Base-by-base conservation (phyloP, 139 green algal species). In the Haematococcus sp. region DNA sequence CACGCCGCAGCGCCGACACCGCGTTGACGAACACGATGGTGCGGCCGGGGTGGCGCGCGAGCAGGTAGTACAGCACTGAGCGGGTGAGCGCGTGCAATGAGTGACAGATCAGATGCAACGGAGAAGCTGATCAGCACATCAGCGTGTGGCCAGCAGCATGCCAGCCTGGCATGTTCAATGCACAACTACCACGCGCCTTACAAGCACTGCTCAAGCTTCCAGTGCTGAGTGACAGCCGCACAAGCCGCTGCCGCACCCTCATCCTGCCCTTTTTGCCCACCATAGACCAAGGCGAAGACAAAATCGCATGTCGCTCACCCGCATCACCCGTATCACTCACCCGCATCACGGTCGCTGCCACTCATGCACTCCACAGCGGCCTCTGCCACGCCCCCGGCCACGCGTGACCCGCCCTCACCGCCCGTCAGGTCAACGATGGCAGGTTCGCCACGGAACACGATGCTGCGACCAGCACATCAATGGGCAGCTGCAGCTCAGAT, bases 1-100 rank as follows among this genome's bases (percentile, higher is more conserved):
- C 66, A 2, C 93, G 88, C 2, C 95, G 87, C 33, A 87, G 55
- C 3, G 84, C 65, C 4, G 70, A 79, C 34, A 89, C 81, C 3
- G 84, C 92, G 70, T 98, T 98, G 33, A 93, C 91, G 83, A 99
- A 99, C 27, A 99, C 83, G 22, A 98, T 83, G 3, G 92, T 95
- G 31, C 91, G 86, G 25, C 94, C 93, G 1, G 88, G 88, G 70
- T 97, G 88, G 59, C 73, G 33, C 22, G 87, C 75, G 54, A 98
- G 82, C 51, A 98, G 71, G 79, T 93, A 96, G 83, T 97, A 98
- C 69, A 98, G 88, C 20, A 87, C 43, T 55, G 67, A 40, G 9
- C 43, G 44, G n/a, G n/a, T n/a, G n/a, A n/a, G n/a, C 19, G 65
- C 65, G 35, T 25, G 43, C 17, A 33, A 43, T 5, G 5, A 71